These are phyloP conservation scores for Leucogyrophana mollusca DNA, from an alignment of 768 basidiomycete species.

Conservation along the genomic window DNA sequence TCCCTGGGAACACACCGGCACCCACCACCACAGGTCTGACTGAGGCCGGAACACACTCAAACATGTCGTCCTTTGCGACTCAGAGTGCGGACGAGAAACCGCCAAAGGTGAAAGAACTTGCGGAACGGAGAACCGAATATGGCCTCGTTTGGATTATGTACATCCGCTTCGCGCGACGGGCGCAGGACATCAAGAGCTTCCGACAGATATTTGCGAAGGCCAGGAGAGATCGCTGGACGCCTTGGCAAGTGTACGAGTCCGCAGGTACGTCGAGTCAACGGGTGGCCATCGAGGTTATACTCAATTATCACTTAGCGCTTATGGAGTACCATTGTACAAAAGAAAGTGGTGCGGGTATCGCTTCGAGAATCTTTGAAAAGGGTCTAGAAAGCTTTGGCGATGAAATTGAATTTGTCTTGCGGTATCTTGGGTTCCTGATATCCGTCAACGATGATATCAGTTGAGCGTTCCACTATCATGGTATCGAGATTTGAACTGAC, in stretches of 20 bases:
- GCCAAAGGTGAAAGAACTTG: slow-evolving; percentile 52
- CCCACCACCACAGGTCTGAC: slow-evolving; percentile 11
- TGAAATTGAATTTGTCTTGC: slow-evolving; percentile 81
- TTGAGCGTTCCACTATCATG: slow-evolving; percentile 38
- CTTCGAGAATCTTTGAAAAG: slow-evolving; percentile 91
- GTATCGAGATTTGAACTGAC: slow-evolving; percentile 4
- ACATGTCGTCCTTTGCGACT: slow-evolving; percentile 47
- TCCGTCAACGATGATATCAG: slow-evolving; percentile 95
- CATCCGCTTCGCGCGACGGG: slow-evolving; percentile 87
- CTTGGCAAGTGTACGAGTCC: slow-evolving; percentile 95
- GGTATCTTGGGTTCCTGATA: slow-evolving; percentile 91
- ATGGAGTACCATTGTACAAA: slow-evolving; percentile 94
- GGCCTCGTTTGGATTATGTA: slow-evolving; percentile 85
- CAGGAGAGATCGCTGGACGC: slow-evolving; percentile 68
- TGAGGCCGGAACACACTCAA: slow-evolving; percentile 34
- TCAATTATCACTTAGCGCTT: slow-evolving; percentile 53
- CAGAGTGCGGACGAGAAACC: slow-evolving; percentile 54
- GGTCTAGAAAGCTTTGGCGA: slow-evolving; percentile 83
- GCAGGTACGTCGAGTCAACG: slow-evolving; percentile 52
- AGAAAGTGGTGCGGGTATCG: slow-evolving; percentile 67
- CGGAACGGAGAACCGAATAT: slow-evolving; percentile 61
- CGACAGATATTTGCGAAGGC: slow-evolving; percentile 80
- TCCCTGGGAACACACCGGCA: slow-evolving; percentile 21
- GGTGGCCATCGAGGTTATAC: slow-evolving; percentile 4
- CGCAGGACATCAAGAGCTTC: slow-evolving; percentile 82